A percentile compares a stretch with the other conserved stretches of the same genome.
phyloP scores from a whole-genome alignment of 2,329 filamentous ascomycete genomes.

The Zymoseptoria tritici region DNA sequence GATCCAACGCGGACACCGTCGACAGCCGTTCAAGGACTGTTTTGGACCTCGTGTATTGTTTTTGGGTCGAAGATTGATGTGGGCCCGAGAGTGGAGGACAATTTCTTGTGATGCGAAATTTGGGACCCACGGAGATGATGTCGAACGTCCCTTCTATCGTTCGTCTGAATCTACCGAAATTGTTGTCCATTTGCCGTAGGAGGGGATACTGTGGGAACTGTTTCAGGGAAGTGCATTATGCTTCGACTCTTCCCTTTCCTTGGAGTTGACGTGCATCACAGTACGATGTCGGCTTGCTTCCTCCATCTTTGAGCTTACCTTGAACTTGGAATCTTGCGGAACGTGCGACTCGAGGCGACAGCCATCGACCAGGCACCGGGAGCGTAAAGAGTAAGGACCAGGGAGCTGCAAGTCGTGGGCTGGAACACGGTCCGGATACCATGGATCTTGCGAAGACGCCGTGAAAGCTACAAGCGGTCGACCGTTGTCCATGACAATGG shows the following conservation, averaged over 20 bases:
- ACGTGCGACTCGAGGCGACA: background rate
- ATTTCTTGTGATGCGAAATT: background rate
- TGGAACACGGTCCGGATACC: background rate
- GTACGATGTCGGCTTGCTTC: background rate
- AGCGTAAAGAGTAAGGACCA: background rate
- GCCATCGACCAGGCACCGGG: background rate
- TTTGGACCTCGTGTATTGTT: background rate
- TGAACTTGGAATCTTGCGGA: background rate
- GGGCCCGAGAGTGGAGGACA: background rate
- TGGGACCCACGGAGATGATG: background rate
- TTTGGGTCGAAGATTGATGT: background rate
- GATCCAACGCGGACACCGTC: background rate
- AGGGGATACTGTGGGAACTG: background rate
- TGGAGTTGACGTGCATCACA: background rate
- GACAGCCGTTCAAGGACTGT: background rate
- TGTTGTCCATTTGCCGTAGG: background rate
- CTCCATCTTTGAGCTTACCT: background rate
- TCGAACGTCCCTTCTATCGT: background rate
- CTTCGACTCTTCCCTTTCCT: background rate
- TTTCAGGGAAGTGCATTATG: background rate
- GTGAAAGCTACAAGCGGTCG: too few relatives aligned
- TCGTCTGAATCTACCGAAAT: background rate
- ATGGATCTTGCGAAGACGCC: too few relatives aligned
- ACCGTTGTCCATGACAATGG: too few relatives aligned
- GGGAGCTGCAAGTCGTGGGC: slow-evolving; percentile 2